These are phyloP conservation scores for Fonsecaea erecta DNA, from an alignment of 2,329 filamentous ascomycete genomes.

Conservation along the genomic window DNA sequence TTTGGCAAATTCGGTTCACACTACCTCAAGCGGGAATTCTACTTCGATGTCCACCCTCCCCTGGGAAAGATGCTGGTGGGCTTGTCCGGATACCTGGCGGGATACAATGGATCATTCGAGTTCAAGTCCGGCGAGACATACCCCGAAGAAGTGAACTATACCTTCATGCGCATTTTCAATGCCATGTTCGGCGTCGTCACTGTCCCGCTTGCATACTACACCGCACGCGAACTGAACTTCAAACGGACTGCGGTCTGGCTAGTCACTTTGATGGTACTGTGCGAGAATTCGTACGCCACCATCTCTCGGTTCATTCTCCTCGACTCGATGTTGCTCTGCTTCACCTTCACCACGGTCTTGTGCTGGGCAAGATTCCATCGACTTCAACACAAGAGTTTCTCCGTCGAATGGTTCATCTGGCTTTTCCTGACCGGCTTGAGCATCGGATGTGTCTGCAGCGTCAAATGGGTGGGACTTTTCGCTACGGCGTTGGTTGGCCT, in stretches of 20 bases:
- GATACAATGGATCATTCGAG: slow-evolving; percentile 98
- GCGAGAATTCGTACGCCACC: slow-evolving; percentile 98
- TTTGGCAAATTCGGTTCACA: slow-evolving; percentile 91
- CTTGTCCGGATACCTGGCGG: slow-evolving; percentile 91
- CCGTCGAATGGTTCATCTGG: slow-evolving; percentile 92
- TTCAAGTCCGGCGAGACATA: slow-evolving; percentile 99
- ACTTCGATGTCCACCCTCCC: slow-evolving; percentile 96
- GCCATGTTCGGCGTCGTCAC: slow-evolving; percentile 90
- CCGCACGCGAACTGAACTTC: slow-evolving; percentile 87
- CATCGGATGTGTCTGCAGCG: slow-evolving; percentile 97
- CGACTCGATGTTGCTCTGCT: slow-evolving; percentile 97
- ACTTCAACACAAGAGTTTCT: slow-evolving; percentile 82
- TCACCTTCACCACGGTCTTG: slow-evolving; percentile 95
- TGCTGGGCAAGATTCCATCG: slow-evolving; percentile 98
- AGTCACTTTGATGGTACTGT: slow-evolving; percentile 93
- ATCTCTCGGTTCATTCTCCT: slow-evolving; percentile 98
- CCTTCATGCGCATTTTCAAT: slow-evolving; percentile 98
- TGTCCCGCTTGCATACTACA: slow-evolving; percentile 93
- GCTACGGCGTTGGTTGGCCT: slow-evolving; percentile 92
- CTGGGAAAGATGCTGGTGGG: slow-evolving; percentile 98
- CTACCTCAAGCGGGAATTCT: slow-evolving; percentile 98
- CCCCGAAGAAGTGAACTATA: slow-evolving; percentile 91
- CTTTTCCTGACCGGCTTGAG: slow-evolving; percentile 90
- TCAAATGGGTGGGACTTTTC: slow-evolving; percentile 97
- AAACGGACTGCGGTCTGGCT: slow-evolving; percentile 89